These are phyloP conservation scores for Amanita pseudoporphyria DNA, from an alignment of 768 basidiomycete genomes.

Conservation along the genomic window DNA sequence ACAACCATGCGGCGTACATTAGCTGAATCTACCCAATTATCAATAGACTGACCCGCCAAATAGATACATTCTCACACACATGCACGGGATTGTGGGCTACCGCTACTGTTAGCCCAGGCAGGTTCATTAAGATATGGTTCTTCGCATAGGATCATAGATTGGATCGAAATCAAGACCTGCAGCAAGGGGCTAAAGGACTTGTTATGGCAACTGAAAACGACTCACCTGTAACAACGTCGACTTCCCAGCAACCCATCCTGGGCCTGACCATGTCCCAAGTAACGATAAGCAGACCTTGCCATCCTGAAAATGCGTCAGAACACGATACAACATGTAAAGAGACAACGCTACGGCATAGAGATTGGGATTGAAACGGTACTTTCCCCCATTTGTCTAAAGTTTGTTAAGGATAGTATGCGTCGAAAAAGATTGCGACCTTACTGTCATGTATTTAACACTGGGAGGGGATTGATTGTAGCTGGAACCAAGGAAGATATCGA, in stretches of 20 bases:
- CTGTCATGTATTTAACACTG: conserved; percentile 53
- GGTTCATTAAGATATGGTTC: conserved; percentile 94
- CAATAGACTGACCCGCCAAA: neutral
- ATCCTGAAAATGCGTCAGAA: conserved; percentile 36
- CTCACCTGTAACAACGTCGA: conserved; percentile 80
- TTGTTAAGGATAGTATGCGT: neutral
- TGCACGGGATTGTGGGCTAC: conserved; percentile 65
- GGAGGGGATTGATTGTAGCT: conserved; percentile 87
- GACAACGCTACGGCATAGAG: conserved; percentile 64
- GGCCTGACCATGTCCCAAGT: conserved; percentile 88
- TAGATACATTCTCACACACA: conserved; percentile 39
- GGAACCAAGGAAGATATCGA: conserved; percentile 89
- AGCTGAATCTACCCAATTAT: conserved; percentile 55
- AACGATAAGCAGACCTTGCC: conserved; percentile 92
- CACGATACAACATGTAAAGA: neutral
- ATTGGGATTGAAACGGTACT: conserved; percentile 90
- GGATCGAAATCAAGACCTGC: conserved; percentile 91
- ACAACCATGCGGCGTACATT: conserved; percentile 93
- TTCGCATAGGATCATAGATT: conserved; percentile 93
- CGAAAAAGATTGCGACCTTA: conserved; percentile 18
- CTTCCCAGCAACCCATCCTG: conserved; percentile 87
- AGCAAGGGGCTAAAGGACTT: neutral
- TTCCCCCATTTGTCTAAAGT: conserved; percentile 72
- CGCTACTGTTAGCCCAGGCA: conserved; percentile 68
- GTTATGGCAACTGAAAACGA: neutral